phyloP scores from a whole-genome alignment of 192 early-diverging fungal genomes.

The Coemansia sp. region DNA sequence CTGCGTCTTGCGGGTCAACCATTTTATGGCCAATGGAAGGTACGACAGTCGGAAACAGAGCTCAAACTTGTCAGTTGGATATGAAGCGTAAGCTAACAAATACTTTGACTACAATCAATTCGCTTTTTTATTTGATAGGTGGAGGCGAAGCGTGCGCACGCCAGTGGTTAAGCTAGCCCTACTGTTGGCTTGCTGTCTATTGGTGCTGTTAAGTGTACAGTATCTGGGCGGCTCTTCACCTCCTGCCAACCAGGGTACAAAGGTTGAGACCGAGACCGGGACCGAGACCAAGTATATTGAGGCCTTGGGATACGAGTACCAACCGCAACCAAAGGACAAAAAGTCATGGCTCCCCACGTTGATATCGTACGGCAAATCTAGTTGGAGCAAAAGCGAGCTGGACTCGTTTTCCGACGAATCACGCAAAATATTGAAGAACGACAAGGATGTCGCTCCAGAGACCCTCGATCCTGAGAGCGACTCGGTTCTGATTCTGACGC shows the following conservation, averaged over 20 bases:
- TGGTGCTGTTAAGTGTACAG: constrained; percentile 2
- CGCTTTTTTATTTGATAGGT: constrained; percentile 2
- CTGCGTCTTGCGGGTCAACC: not conserved
- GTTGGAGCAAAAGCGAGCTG: not conserved
- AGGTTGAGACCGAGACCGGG: not conserved
- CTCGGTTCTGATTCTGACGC: constrained; percentile 65
- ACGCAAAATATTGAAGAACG: constrained; percentile 26
- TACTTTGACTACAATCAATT: not conserved
- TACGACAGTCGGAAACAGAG: not conserved
- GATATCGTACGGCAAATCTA: not conserved
- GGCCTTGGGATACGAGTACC: constrained; percentile 30
- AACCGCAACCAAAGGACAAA: constrained; percentile 24
- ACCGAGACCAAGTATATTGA: constrained; percentile 22
- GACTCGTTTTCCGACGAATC: constrained; percentile 28
- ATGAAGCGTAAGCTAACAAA: not conserved
- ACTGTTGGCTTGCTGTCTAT: constrained; percentile 8
- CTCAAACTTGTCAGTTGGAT: not conserved
- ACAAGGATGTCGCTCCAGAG: constrained; percentile 24
- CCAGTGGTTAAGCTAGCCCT: not conserved
- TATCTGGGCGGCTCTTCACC: not conserved
- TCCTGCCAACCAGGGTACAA: too few species aligned
- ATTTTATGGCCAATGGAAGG: not conserved
- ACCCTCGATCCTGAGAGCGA: constrained; percentile 37
- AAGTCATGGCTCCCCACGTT: constrained; percentile 40
- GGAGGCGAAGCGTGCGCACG: constrained; percentile 15